Percentiles rank a stretch among this genome's conserved stretches.
phyloP scores from a whole-genome alignment of 2,329 filamentous ascomycete genomes.

The Mycogone perniciosa region DNA sequence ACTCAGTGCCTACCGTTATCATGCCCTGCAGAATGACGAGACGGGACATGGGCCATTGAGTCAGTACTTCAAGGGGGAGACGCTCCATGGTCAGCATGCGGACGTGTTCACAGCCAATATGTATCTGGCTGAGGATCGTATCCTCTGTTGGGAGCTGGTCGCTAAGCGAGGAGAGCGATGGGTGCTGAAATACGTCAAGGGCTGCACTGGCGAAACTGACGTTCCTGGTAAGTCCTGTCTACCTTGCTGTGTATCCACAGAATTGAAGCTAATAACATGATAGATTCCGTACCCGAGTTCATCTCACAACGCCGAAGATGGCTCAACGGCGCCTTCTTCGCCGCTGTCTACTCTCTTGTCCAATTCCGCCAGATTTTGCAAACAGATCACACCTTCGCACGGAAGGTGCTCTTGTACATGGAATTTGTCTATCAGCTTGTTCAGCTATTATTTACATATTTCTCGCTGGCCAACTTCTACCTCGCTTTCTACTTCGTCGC shows the following conservation, averaged over 20 bases:
- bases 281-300: slow-evolving; percentile 89
- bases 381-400: slow-evolving; percentile 83
- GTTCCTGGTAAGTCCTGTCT: slow-evolving; percentile 67
- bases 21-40: slow-evolving; percentile 92
- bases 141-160: slow-evolving; percentile 89
- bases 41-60: slow-evolving; percentile 91
- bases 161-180: slow-evolving; percentile 91
- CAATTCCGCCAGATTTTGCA: slow-evolving; percentile 90
- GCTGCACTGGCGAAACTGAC: slow-evolving; percentile 94
- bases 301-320: slow-evolving; percentile 93
- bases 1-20: slow-evolving; percentile 89
- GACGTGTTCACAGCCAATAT: slow-evolving; percentile 98
- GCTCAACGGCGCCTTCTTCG: slow-evolving; percentile 98
- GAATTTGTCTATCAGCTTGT: slow-evolving; percentile 95
- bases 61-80: slow-evolving; percentile 99
- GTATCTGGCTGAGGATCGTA: slow-evolving; percentile 86
- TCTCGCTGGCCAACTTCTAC: slow-evolving; percentile 98
- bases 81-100: slow-evolving; percentile 88
- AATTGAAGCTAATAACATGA: neutral
- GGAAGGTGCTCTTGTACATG: slow-evolving; percentile 87
- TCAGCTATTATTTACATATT: slow-evolving; percentile 91
- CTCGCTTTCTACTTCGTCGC: slow-evolving; percentile 98
- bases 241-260: neutral
- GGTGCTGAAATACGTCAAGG: slow-evolving; percentile 97
- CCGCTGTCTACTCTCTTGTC: slow-evolving; percentile 92